Conservation (phyloP, 331 rosid genomes). For the Cydonia oblonga region DNA sequence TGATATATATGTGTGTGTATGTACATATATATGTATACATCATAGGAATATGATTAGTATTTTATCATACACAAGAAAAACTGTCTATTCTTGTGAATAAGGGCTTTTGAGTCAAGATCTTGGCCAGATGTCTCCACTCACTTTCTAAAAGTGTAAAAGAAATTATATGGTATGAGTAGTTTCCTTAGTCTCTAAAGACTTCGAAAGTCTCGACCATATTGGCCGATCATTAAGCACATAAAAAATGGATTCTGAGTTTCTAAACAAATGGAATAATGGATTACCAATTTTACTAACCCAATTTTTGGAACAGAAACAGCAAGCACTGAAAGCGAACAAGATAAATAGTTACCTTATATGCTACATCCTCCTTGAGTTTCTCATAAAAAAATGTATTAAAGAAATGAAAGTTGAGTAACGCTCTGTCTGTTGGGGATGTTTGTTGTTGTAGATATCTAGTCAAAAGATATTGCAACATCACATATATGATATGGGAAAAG, state of each 20-base stretch:
- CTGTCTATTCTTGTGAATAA: no score
- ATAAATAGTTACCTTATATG: conserved; percentile 50
- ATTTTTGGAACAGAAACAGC: background rate
- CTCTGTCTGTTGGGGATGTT: conserved; percentile 39
- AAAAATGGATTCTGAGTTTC: background rate
- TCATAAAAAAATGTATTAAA: conserved; percentile 85
- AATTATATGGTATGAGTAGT: background rate
- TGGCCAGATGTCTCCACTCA: background rate
- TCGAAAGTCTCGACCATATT: background rate
- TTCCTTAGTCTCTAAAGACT: background rate
- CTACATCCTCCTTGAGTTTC: conserved; percentile 78
- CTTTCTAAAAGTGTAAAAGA: background rate
- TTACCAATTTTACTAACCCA: background rate
- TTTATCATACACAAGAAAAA: background rate
- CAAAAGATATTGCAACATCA: conserved; percentile 7
- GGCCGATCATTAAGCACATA: background rate
- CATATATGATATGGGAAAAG: background rate
- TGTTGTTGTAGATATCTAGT: conserved; percentile 72
- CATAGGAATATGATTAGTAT: background rate
- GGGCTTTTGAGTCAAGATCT: no score
- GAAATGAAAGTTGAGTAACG: conserved; percentile 55
- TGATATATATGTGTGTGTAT: background rate
- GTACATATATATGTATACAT: background rate
- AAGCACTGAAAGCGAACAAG: background rate
- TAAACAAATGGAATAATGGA: background rate